Percentiles rank a stretch among this genome's conserved stretches.
Evolutionary conservation across 169 alveolate species (phyloP).

Genomic region (Eimeria praecox): DNA sequence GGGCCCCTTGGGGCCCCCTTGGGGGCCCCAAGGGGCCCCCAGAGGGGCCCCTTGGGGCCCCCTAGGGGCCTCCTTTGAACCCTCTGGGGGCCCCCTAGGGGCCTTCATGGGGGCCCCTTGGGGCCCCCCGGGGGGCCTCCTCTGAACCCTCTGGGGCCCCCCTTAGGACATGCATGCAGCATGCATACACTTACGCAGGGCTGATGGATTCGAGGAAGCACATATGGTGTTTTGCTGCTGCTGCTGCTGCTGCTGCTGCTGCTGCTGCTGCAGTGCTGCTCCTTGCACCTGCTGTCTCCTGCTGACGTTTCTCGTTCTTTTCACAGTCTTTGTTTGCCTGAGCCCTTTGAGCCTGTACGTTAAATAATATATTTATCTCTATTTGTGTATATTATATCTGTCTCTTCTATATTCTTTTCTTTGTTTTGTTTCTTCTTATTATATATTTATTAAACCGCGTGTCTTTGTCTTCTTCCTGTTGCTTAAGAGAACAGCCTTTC

Average conservation of each 20-base stretch:
- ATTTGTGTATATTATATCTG: background rate
- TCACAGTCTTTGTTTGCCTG: slow-evolving; percentile 75
- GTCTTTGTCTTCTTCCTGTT: no score
- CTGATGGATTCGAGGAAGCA: no score
- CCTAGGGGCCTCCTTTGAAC: no score
- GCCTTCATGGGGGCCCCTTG: no score
- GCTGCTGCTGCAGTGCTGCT: slow-evolving; percentile 79
- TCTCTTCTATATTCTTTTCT: background rate
- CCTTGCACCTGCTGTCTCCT: slow-evolving; percentile 73
- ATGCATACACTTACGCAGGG: no score
- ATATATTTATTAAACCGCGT: no score
- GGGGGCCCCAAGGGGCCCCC: no score
- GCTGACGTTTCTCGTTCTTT: slow-evolving; percentile 80
- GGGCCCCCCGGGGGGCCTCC: no score
- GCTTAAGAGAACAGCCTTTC: no score
- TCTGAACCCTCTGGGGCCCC: no score
- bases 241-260: background rate
- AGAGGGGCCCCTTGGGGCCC: background rate
- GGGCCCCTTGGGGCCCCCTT: no score
- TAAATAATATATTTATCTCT: background rate
- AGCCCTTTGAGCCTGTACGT: slow-evolving; percentile 69
- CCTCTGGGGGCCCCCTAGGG: background rate
- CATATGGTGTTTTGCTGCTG: background rate
- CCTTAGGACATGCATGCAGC: no score
- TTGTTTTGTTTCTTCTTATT: background rate